Percentiles rank a stretch among this genome's conserved stretches.
Evolutionary conservation across 768 basidiomycete species (phyloP).

Genomic region (Mycena sanguinolenta): DNA sequence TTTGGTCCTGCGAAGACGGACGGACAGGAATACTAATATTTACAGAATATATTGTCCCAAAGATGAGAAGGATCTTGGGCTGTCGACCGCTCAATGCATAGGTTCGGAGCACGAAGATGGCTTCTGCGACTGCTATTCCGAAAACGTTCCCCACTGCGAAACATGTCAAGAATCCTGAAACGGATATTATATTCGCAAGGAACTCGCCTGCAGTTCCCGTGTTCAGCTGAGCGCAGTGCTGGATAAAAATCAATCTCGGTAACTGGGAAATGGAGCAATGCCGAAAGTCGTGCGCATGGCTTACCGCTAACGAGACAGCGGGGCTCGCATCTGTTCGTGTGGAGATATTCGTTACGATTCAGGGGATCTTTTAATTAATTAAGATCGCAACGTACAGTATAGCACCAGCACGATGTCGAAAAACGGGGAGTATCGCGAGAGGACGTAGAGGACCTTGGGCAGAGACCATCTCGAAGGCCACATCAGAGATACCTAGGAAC

Average conservation of each 20-base stretch:
- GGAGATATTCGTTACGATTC: neutral
- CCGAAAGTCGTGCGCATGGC: neutral
- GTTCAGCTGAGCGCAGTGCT: slow-evolving; percentile 20
- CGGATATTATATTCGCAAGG: too few species aligned
- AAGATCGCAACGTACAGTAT: slow-evolving; percentile 6
- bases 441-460: slow-evolving; percentile 22
- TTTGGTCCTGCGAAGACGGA: too few species aligned
- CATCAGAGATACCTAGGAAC: slow-evolving; percentile 17
- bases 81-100: slow-evolving; percentile 25
- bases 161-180: neutral
- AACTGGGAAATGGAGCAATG: neutral
- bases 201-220: neutral
- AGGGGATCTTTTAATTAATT: too few species aligned
- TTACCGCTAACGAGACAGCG: neutral
- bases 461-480: slow-evolving; percentile 25
- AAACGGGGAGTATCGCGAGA: slow-evolving; percentile 19
- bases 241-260: too few species aligned
- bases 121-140: slow-evolving; percentile 25
- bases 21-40: too few species aligned
- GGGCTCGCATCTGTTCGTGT: slow-evolving; percentile 2
- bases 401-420: slow-evolving; percentile 18
- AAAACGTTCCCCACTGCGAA: slow-evolving; percentile 4
- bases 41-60: slow-evolving; percentile 14
- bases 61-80: neutral
- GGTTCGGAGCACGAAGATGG: slow-evolving; percentile 29